Base-by-base conservation (phyloP, 805 yeast species). In the Isabelozyma heimii region DNA sequence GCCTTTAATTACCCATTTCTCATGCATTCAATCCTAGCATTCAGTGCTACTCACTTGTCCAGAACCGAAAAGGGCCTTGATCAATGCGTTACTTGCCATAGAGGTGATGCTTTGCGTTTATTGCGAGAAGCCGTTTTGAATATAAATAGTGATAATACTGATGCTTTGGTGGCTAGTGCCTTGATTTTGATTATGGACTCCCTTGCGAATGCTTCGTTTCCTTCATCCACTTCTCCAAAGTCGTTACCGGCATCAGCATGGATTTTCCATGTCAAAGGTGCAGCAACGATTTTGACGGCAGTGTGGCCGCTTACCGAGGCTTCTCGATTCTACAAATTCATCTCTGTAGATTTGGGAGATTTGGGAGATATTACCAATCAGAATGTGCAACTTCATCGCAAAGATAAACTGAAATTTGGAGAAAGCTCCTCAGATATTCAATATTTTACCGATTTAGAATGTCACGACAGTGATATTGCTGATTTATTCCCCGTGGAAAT, bases 261-360 rank as follows among this genome's bases (percentile, higher is more conserved):
- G 98, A 84, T 92, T 48, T 94, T 89, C 73, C 97, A 92, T 61
- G 97, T 92, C 10, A 88, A 94, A 58, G 98, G 97, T 30, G 97
- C 97, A 0, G 97, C 97, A 5, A 91, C 97, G 0, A 92, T 92
- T 47, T 74, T 92, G 45, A 88, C 97, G 1, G 96, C 97, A 0
- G 97, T 91, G n/a, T 90, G 97, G 91, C 97, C 97, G 4, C 72
- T 91, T 47, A 71, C 77, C 1, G 77, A 73, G 54, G 55, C 72
- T 4, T 67, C 72, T 26, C 52, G 79, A 17, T 73, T 73, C 57
- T 72, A 73, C 59, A 73, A 73, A 57, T 73, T 73, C 49, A 70
- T 70, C 40, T 85, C 92, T n/a, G 91, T 89, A 10, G 97, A 91
- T 61, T 72, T 92, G 48, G 87, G 95, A 45, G 97, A 91, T 65